These are phyloP conservation scores for Austroboletus niveus DNA, from an alignment of 1,284 basidiomycete species.

Conservation along the genomic window DNA sequence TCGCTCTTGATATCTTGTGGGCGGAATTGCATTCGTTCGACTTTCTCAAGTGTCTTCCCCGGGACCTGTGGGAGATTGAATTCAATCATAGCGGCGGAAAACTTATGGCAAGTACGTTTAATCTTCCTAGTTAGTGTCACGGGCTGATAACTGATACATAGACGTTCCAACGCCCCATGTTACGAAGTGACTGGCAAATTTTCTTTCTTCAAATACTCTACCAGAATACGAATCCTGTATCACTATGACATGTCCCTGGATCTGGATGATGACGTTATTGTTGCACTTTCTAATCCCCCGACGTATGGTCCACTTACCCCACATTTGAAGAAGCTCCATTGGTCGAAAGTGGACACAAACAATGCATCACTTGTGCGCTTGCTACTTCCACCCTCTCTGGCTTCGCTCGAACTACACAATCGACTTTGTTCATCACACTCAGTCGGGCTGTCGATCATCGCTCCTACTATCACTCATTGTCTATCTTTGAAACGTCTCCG, in stretches of 20 bases:
- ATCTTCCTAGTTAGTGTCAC: background rate
- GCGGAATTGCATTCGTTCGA: constrained; percentile 19
- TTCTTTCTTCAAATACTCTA: constrained; percentile 29
- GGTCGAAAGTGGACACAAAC: constrained; percentile 15
- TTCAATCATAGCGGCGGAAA: background rate
- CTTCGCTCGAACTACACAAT: constrained; percentile 10
- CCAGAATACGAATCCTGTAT: constrained; percentile 15
- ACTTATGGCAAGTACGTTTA: constrained; percentile 13
- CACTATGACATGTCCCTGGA: background rate
- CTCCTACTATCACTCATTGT: constrained; percentile 22
- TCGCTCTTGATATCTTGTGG: constrained; percentile 29
- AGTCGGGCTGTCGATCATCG: constrained; percentile 20
- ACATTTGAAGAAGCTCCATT: constrained; percentile 19
- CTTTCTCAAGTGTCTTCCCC: constrained; percentile 24
- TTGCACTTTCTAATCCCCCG: constrained; percentile 25
- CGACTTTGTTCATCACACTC: constrained; percentile 9
- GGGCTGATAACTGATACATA: constrained; percentile 14
- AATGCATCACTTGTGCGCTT: constrained; percentile 21
- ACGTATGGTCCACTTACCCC: constrained; percentile 23
- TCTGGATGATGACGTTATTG: constrained; percentile 23
- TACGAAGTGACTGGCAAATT: constrained; percentile 25
- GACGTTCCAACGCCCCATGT: constrained; percentile 27
- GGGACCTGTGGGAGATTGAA: constrained; percentile 25
- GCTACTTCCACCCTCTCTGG: constrained; percentile 24
- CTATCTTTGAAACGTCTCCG: constrained; percentile 18